Conservation (phyloP, 2,329 filamentous ascomycete species). For the Cadophora sp. region DNA sequence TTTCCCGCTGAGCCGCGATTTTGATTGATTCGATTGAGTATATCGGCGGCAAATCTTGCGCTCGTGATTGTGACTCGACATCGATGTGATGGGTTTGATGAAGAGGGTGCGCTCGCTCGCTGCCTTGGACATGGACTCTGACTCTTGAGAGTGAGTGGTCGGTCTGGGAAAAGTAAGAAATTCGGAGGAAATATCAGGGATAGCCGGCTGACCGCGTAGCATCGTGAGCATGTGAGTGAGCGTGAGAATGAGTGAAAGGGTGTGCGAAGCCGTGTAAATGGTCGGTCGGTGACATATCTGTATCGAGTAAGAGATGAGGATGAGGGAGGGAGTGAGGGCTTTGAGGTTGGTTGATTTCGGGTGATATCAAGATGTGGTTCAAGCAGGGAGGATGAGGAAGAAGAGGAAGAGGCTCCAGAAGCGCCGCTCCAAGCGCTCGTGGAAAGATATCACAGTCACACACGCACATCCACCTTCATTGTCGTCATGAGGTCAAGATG, state of each 20-base stretch:
- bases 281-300: constrained; percentile 3
- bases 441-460: constrained; percentile 8
- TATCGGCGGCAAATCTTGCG: constrained; percentile 7
- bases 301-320: constrained; percentile 7
- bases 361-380: background rate
- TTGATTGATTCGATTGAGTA: background rate
- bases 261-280: constrained; percentile 15
- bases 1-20: constrained; percentile 1
- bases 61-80: constrained; percentile 9
- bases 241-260: constrained; percentile 4
- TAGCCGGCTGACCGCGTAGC: background rate
- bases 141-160: background rate
- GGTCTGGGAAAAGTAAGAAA: background rate
- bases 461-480: background rate
- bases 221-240: background rate
- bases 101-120: background rate
- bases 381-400: background rate
- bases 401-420: constrained; percentile 1
- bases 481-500: constrained; percentile 19
- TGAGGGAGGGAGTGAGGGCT: background rate
- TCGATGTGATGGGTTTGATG: background rate
- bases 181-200: background rate
- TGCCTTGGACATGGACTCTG: background rate
- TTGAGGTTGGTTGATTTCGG: background rate
- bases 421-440: constrained; percentile 14